These are phyloP conservation scores for Cudoniella acicularis DNA, from an alignment of 495 filamentous ascomycete species.

Conservation along the genomic window DNA sequence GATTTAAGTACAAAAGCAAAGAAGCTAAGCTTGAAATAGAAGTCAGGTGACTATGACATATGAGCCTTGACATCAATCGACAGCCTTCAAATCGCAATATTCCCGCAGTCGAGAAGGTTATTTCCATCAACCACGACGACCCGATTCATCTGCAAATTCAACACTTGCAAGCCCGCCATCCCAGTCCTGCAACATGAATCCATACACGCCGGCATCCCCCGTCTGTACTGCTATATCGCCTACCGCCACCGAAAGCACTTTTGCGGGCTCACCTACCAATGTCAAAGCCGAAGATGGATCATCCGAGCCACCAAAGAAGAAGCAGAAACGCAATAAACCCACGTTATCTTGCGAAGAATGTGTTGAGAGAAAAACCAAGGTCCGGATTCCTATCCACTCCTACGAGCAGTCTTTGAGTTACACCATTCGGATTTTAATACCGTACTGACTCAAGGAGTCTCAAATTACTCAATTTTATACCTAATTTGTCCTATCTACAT, in stretches of 20 bases:
- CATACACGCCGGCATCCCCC: slow-evolving; percentile 2
- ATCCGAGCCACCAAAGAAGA: slow-evolving; percentile 45
- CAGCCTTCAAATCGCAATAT: slow-evolving; percentile 12
- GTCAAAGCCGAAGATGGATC: slow-evolving; percentile 7
- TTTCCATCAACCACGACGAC: slow-evolving; percentile 28
- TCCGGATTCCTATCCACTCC: no score
- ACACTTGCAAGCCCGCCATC: not conserved
- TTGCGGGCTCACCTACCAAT: slow-evolving; percentile 3
- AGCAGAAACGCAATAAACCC: slow-evolving; percentile 73
- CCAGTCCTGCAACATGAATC: slow-evolving; percentile 6
- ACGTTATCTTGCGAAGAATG: slow-evolving; percentile 70
- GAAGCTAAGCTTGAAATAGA: no score
- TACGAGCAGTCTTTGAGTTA: no score
- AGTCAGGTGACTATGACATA: no score
- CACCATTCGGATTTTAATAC: no score
- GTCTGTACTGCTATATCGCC: slow-evolving; percentile 12
- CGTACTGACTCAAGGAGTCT: no score
- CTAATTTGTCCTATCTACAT: no score
- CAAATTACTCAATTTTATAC: no score
- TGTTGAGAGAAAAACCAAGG: slow-evolving; percentile 68
- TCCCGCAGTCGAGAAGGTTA: slow-evolving; percentile 18
- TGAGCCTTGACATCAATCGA: no score
- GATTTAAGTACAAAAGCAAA: no score
- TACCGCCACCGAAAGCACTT: slow-evolving; percentile 11
- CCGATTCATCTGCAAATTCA: not conserved